These are phyloP conservation scores for Lyophyllum atratum DNA, from an alignment of 768 basidiomycete genomes.

Conservation along the genomic window DNA sequence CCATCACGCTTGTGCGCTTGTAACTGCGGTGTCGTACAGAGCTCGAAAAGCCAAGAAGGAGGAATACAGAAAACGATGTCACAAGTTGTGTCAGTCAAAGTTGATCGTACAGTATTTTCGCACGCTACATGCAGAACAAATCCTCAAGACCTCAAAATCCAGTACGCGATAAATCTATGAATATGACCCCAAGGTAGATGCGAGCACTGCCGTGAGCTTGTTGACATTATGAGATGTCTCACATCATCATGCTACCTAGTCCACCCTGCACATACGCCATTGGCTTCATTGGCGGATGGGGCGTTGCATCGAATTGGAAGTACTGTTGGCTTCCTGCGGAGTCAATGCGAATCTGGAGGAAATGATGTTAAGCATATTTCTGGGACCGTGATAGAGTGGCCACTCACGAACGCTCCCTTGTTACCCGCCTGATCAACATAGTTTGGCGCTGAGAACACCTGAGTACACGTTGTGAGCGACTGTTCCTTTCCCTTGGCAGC, in stretches of 20 bases:
- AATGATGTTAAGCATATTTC: constrained; percentile 1
- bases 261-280: constrained; percentile 86
- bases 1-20: constrained; percentile 36
- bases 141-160: background rate
- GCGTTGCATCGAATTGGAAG: constrained; percentile 80
- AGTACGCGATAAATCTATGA: background rate
- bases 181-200: background rate
- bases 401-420: constrained; percentile 86
- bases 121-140: background rate
- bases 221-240: constrained; percentile 15
- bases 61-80: background rate
- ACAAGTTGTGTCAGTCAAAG: background rate
- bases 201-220: too few species aligned
- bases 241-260: constrained; percentile 72
- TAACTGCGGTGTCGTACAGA: background rate
- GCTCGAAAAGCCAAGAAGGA: background rate
- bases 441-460: constrained; percentile 96
- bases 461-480: constrained; percentile 14
- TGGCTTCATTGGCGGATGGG: constrained; percentile 88
- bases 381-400: background rate
- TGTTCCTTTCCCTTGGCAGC: constrained; percentile 1
- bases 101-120: background rate
- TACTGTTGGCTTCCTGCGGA: constrained; percentile 72
- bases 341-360: constrained; percentile 78
- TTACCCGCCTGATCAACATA: constrained; percentile 92